A percentile compares a stretch with the other conserved stretches of the same genome.
Conservation (phyloP, 2,329 filamentous ascomycete species). For the Gremmenia infestans region DNA sequence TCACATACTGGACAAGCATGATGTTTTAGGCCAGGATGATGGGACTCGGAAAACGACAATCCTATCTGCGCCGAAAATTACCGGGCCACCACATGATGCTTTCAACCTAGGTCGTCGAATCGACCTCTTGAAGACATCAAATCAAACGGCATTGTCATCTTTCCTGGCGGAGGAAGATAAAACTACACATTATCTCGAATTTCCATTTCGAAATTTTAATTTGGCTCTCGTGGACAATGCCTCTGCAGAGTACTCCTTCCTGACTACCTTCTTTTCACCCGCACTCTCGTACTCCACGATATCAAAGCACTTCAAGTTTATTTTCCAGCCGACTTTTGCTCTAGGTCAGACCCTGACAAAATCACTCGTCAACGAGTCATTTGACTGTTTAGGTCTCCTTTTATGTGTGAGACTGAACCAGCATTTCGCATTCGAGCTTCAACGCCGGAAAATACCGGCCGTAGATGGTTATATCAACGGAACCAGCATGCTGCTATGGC, state of each 20-base stretch:
- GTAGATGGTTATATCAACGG: constrained; percentile 90
- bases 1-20: constrained; percentile 75
- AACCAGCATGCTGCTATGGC: constrained; percentile 95
- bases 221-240: constrained; percentile 90
- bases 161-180: constrained; percentile 91
- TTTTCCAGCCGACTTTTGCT: constrained; percentile 86
- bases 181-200: constrained; percentile 78
- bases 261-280: constrained; percentile 83
- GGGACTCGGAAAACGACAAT: constrained; percentile 58
- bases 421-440: constrained; percentile 88
- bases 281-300: constrained; percentile 70
- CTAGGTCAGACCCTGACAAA: constrained; percentile 75
- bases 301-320: constrained; percentile 76
- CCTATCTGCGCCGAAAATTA: constrained; percentile 45
- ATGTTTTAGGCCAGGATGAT: constrained; percentile 77
- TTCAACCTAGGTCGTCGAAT: constrained; percentile 84
- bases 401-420: constrained; percentile 93
- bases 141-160: constrained; percentile 73
- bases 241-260: constrained; percentile 89
- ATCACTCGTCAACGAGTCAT: constrained; percentile 67
- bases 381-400: constrained; percentile 80
- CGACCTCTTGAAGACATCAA: constrained; percentile 71
- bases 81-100: constrained; percentile 68
- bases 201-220: constrained; percentile 91
- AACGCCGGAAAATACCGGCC: constrained; percentile 83